Conservation (phyloP, 2,329 filamentous ascomycete genomes). For the Raffaelea arxii region DNA sequence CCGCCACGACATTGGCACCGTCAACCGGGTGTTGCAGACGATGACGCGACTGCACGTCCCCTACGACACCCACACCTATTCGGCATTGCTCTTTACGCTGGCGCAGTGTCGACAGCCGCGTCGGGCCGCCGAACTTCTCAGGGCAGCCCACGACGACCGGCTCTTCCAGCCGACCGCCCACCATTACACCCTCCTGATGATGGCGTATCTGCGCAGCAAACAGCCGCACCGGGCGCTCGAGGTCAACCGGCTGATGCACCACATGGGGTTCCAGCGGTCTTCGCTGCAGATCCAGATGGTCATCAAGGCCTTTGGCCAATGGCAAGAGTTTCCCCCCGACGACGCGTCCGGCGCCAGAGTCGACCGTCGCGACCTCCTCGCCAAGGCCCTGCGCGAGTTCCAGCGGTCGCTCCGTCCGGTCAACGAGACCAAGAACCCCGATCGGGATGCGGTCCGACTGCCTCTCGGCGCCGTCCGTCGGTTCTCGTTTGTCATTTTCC, state of each 20-base stretch:
- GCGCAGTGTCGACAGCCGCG: slow-evolving; percentile 38
- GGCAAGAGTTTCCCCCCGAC: slow-evolving; percentile 16
- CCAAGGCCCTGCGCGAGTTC: slow-evolving; percentile 24
- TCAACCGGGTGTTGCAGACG: slow-evolving; percentile 35
- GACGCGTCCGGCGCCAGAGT: not conserved
- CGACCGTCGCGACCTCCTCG: slow-evolving; percentile 19
- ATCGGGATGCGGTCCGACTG: slow-evolving; percentile 16
- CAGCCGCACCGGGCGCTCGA: slow-evolving; percentile 32
- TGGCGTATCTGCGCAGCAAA: slow-evolving; percentile 35
- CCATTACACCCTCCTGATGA: slow-evolving; percentile 45
- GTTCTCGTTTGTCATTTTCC: slow-evolving; percentile 30
- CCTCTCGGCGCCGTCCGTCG: slow-evolving; percentile 16
- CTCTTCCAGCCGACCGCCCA: slow-evolving; percentile 35
- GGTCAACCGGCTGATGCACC: slow-evolving; percentile 32
- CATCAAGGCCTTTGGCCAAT: slow-evolving; percentile 29
- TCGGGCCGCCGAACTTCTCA: slow-evolving; percentile 38
- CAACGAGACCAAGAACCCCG: not conserved
- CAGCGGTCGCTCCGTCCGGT: slow-evolving; percentile 30
- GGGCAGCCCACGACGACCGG: slow-evolving; percentile 30
- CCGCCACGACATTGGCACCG: slow-evolving; percentile 40
- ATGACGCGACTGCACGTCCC: slow-evolving; percentile 38
- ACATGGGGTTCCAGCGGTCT: slow-evolving; percentile 29
- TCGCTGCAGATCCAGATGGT: slow-evolving; percentile 33
- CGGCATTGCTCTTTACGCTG: slow-evolving; percentile 38
- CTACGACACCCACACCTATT: slow-evolving; percentile 41